Percentiles rank a stretch among this genome's conserved stretches.
phyloP scores from a whole-genome alignment of 2,329 filamentous ascomycete species.

The Dothideomycetidae sp. region DNA sequence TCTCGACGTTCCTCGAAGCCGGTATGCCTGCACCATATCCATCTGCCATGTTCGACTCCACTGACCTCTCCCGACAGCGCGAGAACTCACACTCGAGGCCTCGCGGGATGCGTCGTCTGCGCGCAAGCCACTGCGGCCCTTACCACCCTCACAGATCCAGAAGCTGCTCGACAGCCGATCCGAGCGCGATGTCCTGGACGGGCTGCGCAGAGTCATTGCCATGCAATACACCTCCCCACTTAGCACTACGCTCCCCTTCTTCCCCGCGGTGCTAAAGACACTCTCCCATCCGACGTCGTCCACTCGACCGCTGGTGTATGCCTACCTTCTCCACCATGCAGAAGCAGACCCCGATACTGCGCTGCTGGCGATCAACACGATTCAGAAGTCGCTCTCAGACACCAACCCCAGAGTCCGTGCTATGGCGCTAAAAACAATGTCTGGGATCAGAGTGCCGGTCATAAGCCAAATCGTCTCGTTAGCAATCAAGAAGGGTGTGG shows the following conservation, averaged over 20 bases:
- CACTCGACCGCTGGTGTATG: constrained; percentile 97
- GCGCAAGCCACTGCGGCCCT: constrained; percentile 44
- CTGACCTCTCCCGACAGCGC: constrained; percentile 42
- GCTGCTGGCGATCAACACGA: constrained; percentile 93
- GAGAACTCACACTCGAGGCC: constrained; percentile 94
- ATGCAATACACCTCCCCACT: constrained; percentile 91
- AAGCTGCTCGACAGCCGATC: constrained; percentile 87
- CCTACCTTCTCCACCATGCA: constrained; percentile 92
- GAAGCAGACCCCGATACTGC: constrained; percentile 92
- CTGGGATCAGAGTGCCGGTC: constrained; percentile 87
- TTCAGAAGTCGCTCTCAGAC: constrained; percentile 93
- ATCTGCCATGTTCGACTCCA: no score
- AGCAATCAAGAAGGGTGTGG: constrained; percentile 84
- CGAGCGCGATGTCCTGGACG: constrained; percentile 86
- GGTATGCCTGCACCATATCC: constrained; percentile 40
- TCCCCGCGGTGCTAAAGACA: constrained; percentile 97
- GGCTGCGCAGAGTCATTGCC: constrained; percentile 73
- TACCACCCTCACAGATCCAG: constrained; percentile 76
- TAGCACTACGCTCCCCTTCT: constrained; percentile 79
- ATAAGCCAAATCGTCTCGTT: constrained; percentile 96
- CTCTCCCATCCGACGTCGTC: constrained; percentile 86
- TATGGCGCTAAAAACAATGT: constrained; percentile 91
- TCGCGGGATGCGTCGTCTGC: constrained; percentile 65
- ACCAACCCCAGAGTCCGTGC: constrained; percentile 79
- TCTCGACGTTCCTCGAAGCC: constrained; percentile 88